Conservation (phyloP, 2,329 filamentous ascomycete species). For the Fusarium sp. region DNA sequence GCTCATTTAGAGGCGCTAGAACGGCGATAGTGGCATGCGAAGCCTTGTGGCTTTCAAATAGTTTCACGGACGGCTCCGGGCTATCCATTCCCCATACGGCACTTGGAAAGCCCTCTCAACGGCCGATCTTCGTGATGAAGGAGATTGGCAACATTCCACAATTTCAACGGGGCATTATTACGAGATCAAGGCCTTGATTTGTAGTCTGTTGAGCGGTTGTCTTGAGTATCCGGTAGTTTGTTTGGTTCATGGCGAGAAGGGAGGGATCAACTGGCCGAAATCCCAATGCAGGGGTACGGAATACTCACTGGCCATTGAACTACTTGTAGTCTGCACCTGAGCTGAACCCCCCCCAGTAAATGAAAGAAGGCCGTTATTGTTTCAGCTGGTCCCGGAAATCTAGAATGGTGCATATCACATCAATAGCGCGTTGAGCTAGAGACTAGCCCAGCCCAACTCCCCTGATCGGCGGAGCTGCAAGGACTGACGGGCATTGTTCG, state of each 20-base stretch:
- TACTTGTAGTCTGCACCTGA: background rate
- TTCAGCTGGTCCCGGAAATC: background rate
- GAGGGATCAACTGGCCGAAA: background rate
- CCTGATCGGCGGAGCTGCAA: background rate
- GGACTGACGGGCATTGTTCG: background rate
- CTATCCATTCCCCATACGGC: background rate
- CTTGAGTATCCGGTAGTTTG: background rate
- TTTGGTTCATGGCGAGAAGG: background rate
- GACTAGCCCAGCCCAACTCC: background rate
- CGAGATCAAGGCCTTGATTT: background rate
- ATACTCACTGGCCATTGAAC: background rate
- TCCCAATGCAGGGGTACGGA: background rate
- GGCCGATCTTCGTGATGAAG: background rate
- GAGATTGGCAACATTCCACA: background rate
- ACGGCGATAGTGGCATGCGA: background rate
- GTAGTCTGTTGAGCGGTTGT: background rate
- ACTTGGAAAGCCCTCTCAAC: background rate
- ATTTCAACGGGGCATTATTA: background rate
- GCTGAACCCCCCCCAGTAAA: background rate
- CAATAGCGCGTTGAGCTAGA: conserved; percentile 4
- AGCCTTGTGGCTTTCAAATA: conserved; percentile 6
- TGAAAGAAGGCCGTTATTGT: background rate
- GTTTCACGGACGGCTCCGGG: background rate
- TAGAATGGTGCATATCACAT: background rate
- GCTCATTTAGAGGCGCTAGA: background rate